Evolutionary conservation across 768 basidiomycete genomes (phyloP).

Genomic region (Naematelia encephala): DNA sequence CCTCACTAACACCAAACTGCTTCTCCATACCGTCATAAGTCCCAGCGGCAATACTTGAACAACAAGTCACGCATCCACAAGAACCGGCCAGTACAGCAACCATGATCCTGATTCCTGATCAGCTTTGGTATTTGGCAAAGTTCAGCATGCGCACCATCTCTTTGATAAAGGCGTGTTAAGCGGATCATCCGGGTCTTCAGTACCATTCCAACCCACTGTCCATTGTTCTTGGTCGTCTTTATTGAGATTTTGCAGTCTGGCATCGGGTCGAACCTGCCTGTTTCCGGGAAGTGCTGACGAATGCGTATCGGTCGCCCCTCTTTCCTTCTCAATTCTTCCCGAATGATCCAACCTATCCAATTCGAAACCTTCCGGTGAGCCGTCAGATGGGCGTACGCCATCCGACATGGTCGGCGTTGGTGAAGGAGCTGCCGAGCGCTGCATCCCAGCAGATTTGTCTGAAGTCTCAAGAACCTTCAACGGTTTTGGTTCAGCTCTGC

Average conservation of each 20-base stretch:
- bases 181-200: conserved; percentile 4
- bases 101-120: conserved; percentile 23
- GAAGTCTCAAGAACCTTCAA: too few species aligned
- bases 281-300: too few species aligned
- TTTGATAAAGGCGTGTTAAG: conserved; percentile 2
- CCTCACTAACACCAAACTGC: conserved; percentile 58
- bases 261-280: too few species aligned
- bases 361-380: too few species aligned
- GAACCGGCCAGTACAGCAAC: conserved; percentile 25
- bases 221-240: not conserved
- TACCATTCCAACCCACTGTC: conserved; percentile 1
- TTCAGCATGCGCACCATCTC: not conserved
- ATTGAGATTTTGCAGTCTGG: too few species aligned
- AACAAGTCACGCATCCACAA: conserved; percentile 47
- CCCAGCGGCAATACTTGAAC: conserved; percentile 56
- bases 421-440: too few species aligned
- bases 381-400: too few species aligned
- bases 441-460: too few species aligned
- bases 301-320: too few species aligned
- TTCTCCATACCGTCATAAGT: conserved; percentile 62
- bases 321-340: too few species aligned
- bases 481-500: too few species aligned
- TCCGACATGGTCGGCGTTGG: not conserved
- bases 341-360: too few species aligned
- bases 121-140: not conserved